A percentile compares a stretch with the other conserved stretches of the same genome.
phyloP scores from a whole-genome alignment of 73 alveolate genomes.

The Uronychia setigera region DNA sequence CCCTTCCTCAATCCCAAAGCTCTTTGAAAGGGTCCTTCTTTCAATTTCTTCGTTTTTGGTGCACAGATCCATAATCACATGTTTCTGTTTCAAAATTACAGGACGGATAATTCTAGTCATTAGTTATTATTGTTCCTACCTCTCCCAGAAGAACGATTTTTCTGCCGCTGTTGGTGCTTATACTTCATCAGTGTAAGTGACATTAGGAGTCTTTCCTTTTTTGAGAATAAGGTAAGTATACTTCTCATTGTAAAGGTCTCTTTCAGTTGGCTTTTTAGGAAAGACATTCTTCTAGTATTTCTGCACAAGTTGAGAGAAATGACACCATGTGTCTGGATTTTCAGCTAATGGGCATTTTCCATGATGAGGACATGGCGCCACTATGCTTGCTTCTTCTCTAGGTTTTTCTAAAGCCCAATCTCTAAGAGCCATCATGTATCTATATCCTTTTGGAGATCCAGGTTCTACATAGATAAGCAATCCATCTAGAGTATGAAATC shows the following conservation, averaged over 20 bases:
- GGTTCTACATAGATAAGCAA: constrained; percentile 70
- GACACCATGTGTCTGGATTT: constrained; percentile 82
- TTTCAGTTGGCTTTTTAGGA: constrained; percentile 60
- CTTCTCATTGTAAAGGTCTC: constrained; percentile 66
- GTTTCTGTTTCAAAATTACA: constrained; percentile 53
- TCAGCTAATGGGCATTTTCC: constrained; percentile 80
- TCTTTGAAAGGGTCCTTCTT: constrained; percentile 73
- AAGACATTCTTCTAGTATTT: constrained; percentile 60
- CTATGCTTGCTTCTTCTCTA: constrained; percentile 66
- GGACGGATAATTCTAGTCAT: constrained; percentile 56
- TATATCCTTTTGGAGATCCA: constrained; percentile 84
- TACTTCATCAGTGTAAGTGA: constrained; percentile 28
- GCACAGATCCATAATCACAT: constrained; percentile 74
- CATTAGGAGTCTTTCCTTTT: constrained; percentile 44
- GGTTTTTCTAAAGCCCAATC: constrained; percentile 19
- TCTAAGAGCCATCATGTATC: constrained; percentile 9
- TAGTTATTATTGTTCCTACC: neutral
- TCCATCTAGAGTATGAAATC: too few relatives aligned
- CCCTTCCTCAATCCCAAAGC: constrained; percentile 76
- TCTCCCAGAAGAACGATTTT: constrained; percentile 71
- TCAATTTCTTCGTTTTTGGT: constrained; percentile 70
- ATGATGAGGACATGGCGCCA: constrained; percentile 88
- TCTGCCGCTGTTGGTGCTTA: constrained; percentile 44
- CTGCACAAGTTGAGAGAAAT: constrained; percentile 60
- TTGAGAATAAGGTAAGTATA: constrained; percentile 71